Conservation (phyloP, 2,329 filamentous ascomycete species). For the Lachnellula hyalina region DNA sequence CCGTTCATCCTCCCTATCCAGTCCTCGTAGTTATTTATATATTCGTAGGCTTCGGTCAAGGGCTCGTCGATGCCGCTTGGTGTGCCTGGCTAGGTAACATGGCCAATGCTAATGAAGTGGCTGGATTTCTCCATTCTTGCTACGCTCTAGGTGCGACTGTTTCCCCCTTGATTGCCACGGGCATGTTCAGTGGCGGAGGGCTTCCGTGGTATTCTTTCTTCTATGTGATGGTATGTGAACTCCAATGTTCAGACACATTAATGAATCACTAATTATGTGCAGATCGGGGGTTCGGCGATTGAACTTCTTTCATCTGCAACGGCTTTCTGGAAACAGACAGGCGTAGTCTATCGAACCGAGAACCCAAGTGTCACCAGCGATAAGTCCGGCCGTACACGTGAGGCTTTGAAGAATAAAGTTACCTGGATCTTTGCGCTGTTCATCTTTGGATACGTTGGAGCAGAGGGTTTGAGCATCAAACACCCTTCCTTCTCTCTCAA, state of each 20-base stretch:
- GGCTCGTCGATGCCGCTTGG: slow-evolving; percentile 57
- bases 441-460: slow-evolving; percentile 72
- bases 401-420: slow-evolving; percentile 42
- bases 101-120: slow-evolving; percentile 60
- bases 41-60: slow-evolving; percentile 66
- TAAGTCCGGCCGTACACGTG: slow-evolving; percentile 22
- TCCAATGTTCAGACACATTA: neutral
- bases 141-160: slow-evolving; percentile 69
- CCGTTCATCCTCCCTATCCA: slow-evolving; percentile 64
- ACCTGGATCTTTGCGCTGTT: slow-evolving; percentile 73
- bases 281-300: slow-evolving; percentile 49
- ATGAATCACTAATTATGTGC: neutral
- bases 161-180: slow-evolving; percentile 64
- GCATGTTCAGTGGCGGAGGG: slow-evolving; percentile 58
- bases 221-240: slow-evolving; percentile 62
- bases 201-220: slow-evolving; percentile 71
- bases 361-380: slow-evolving; percentile 40
- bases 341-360: slow-evolving; percentile 48
- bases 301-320: slow-evolving; percentile 47
- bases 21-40: slow-evolving; percentile 60
- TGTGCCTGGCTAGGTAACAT: slow-evolving; percentile 64
- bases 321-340: slow-evolving; percentile 62
- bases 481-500: neutral
- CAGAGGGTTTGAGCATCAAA: slow-evolving; percentile 49
- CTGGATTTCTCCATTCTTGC: slow-evolving; percentile 66